phyloP scores from a whole-genome alignment of 371 early-diverging fungal genomes.

The Mortierella sp. region DNA sequence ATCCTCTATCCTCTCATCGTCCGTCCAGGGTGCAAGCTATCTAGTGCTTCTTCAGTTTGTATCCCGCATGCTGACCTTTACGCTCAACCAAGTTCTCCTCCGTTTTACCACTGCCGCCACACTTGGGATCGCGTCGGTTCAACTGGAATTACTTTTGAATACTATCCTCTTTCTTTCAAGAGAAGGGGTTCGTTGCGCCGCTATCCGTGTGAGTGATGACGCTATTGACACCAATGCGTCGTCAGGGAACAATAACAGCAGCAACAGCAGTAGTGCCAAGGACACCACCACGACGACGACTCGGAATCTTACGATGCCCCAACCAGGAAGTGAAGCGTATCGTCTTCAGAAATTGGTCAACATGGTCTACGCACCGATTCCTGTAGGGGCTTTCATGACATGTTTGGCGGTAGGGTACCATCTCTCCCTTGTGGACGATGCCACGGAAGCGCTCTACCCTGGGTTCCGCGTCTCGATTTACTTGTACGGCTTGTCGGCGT shows the following conservation, averaged over 20 bases:
- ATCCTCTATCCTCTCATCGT: slow-evolving; percentile 55
- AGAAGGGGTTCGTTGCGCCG: slow-evolving; percentile 88
- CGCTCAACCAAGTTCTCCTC: slow-evolving; percentile 80
- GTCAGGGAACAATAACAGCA: background rate
- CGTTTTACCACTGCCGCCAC: slow-evolving; percentile 74
- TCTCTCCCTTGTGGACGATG: slow-evolving; percentile 54
- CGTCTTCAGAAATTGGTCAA: slow-evolving; percentile 75
- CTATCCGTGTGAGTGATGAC: slow-evolving; percentile 58
- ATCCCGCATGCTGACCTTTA: slow-evolving; percentile 82
- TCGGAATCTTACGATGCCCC: background rate
- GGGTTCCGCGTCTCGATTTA: slow-evolving; percentile 62
- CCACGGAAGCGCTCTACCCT: slow-evolving; percentile 49
- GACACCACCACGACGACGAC: background rate
- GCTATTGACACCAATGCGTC: background rate
- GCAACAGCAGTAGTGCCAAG: background rate
- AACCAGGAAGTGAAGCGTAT: slow-evolving; percentile 25
- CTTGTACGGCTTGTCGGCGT: slow-evolving; percentile 77
- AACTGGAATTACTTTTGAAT: slow-evolving; percentile 85
- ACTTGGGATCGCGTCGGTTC: slow-evolving; percentile 86
- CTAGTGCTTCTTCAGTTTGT: slow-evolving; percentile 83
- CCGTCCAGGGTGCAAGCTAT: slow-evolving; percentile 79
- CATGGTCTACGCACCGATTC: slow-evolving; percentile 78
- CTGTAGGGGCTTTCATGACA: slow-evolving; percentile 67
- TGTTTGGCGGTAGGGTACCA: slow-evolving; percentile 64
- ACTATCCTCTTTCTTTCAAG: slow-evolving; percentile 93